A percentile compares a stretch with the other conserved stretches of the same genome.
These are phyloP conservation scores for Colletotrichum navitas DNA, from an alignment of 2,329 filamentous ascomycete species.

Conservation along the genomic window DNA sequence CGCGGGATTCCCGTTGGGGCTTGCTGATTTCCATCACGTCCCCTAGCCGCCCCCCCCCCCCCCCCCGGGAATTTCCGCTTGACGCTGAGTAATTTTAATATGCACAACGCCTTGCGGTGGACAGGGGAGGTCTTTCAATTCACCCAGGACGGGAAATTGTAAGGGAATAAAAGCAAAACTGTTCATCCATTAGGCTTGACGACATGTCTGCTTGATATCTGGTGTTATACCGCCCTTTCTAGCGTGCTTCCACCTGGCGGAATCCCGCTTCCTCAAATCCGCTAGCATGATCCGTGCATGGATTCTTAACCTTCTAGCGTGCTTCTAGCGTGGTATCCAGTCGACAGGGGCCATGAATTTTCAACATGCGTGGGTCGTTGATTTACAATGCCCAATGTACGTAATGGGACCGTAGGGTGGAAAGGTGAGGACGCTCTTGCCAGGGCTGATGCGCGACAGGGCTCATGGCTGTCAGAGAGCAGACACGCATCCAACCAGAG, in stretches of 20 bases:
- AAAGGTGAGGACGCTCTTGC: not conserved
- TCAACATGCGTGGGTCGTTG: not conserved
- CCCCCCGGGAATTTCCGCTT: too few species aligned
- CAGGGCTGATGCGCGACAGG: slow-evolving; percentile 21
- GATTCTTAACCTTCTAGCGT: slow-evolving; percentile 28
- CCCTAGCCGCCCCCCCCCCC: not conserved
- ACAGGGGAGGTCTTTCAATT: not conserved
- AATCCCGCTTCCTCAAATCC: not conserved
- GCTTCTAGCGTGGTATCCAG: slow-evolving; percentile 24
- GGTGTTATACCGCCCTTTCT: slow-evolving; percentile 35
- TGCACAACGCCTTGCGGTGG: not conserved
- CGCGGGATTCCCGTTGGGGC: slow-evolving; percentile 10
- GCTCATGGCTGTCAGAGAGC: slow-evolving; percentile 3
- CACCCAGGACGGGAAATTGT: not conserved
- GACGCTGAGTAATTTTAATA: not conserved
- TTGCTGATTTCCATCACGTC: not conserved
- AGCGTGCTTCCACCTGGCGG: slow-evolving; percentile 27
- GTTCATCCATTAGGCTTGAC: not conserved
- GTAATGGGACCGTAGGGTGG: not conserved
- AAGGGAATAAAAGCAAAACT: not conserved
- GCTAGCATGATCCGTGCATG: not conserved
- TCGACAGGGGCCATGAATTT: slow-evolving; percentile 9
- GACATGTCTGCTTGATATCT: not conserved
- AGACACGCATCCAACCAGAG: slow-evolving; percentile 3
- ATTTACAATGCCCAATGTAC: not conserved